Percentiles rank a stretch among this genome's conserved stretches.
phyloP scores from a whole-genome alignment of 208 protist genomes.

The Porcisia hertigi region DNA sequence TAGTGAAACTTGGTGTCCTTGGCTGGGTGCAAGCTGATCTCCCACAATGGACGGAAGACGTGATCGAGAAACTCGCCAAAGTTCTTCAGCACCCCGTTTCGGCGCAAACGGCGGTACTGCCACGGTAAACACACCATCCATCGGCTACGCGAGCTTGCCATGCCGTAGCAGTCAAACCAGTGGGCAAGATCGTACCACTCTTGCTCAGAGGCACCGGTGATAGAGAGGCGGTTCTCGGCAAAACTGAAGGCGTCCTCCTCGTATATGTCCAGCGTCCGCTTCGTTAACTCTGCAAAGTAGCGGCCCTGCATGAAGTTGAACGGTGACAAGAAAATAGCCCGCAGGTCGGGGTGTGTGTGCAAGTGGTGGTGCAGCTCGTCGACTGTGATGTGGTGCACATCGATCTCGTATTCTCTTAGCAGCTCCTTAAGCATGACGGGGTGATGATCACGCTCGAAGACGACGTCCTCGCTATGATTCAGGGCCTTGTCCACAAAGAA shows the following conservation, averaged over 20 bases:
- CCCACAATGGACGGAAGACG: slow-evolving; percentile 98
- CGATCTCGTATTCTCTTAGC: slow-evolving; percentile 74
- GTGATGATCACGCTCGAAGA: slow-evolving; percentile 80
- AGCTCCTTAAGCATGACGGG: slow-evolving; percentile 84
- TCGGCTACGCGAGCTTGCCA: slow-evolving; percentile 94
- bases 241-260: slow-evolving; percentile 87
- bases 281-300: slow-evolving; percentile 93
- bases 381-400: slow-evolving; percentile 78
- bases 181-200: slow-evolving; percentile 96
- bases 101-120: slow-evolving; percentile 87
- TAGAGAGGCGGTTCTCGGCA: slow-evolving; percentile 82
- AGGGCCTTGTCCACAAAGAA: slow-evolving; percentile 91
- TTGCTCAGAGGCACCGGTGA: slow-evolving; percentile 70
- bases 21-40: slow-evolving; percentile 95
- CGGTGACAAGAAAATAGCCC: slow-evolving; percentile 74
- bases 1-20: slow-evolving; percentile 95
- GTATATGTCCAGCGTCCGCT: slow-evolving; percentile 80
- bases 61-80: slow-evolving; percentile 96
- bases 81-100: slow-evolving; percentile 73
- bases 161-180: slow-evolving; percentile 96
- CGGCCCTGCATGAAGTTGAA: slow-evolving; percentile 92
- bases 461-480: slow-evolving; percentile 88
- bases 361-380: slow-evolving; percentile 88
- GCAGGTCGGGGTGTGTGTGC: slow-evolving; percentile 65
- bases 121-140: slow-evolving; percentile 97